Evolutionary conservation across 768 basidiomycete species (phyloP), one percentile per base, ranked within the genome.

Genomic region (Podaxis pistillaris): DNA sequence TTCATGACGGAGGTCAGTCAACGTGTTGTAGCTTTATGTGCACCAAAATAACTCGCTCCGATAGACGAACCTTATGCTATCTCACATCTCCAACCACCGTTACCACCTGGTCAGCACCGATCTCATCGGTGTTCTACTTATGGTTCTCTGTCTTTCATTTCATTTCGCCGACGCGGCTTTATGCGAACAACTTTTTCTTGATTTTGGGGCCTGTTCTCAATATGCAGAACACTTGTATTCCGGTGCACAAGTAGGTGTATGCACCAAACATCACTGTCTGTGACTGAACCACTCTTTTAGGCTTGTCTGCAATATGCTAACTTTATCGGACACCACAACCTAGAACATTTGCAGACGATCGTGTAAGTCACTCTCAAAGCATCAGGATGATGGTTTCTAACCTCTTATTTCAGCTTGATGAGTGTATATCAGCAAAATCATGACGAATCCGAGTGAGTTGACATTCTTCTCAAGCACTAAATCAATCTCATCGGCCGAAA

Each of bases 401-500:
- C 40, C 40, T 9, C 7, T 50, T 33, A 12, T 66, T 47, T 56
- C 50, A 72, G 71, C 22, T 65, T 72, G 47, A 72, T 69, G 70
- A 67, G 71, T 13, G 66, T 72, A 17, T 72, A 72, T 62, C 70
- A 69, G 51, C 71, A 72, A 36, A 72, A 72, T 56, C 64, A 66
- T 19, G 70, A 68, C 49, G 68, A 72, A 44, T 66, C 71, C 13
- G 71, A 70, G 71, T 72, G 28, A n/a, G 71, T 19, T 22, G 9
- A 40, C 38, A 11, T 40, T 36, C 17, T 28, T 37, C 56, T 17
- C 49, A 22, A 50, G 12, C 24, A 3, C 49, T 28, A 22, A 50
- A 24, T 24, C 22, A 50, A 50, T 5, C 49, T 50, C 2, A 50
- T 22, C 26, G 26, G 22, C 22, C n/a, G 22, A 24, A 7, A 36